These are phyloP conservation scores for Escovopsis weberi DNA, from an alignment of 2,329 filamentous ascomycete species.

Conservation along the genomic window DNA sequence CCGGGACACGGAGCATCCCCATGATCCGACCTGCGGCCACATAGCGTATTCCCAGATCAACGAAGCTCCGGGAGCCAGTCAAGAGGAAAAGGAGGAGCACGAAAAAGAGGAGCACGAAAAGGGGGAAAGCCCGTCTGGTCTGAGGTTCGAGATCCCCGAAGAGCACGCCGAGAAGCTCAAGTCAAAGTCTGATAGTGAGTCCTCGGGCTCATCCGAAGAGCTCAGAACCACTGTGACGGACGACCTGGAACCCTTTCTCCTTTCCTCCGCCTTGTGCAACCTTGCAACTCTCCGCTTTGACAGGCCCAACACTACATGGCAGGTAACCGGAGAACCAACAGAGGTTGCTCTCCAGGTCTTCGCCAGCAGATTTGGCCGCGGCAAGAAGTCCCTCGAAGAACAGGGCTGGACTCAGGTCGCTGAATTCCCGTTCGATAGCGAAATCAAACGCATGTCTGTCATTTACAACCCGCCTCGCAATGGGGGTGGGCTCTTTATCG, in stretches of 20 bases:
- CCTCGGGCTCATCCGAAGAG: conserved; percentile 17
- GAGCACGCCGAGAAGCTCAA: conserved; percentile 39
- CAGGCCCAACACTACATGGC: conserved; percentile 43
- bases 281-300: conserved; percentile 43
- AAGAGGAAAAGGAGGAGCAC: conserved; percentile 19
- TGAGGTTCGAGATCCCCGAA: conserved; percentile 49
- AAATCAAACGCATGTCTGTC: conserved; percentile 68
- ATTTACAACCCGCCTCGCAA: conserved; percentile 42
- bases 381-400: conserved; percentile 37
- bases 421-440: conserved; percentile 68
- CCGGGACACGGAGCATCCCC: conserved; percentile 44
- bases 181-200: conserved; percentile 15
- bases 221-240: conserved; percentile 29
- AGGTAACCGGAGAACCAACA: conserved; percentile 55
- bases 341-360: conserved; percentile 68
- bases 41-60: conserved; percentile 31
- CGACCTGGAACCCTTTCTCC: conserved; percentile 34
- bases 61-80: conserved; percentile 11
- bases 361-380: conserved; percentile 49
- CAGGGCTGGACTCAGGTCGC: conserved; percentile 48
- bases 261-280: conserved; percentile 50
- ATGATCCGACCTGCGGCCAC: conserved; percentile 43
- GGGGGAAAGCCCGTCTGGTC: conserved; percentile 43
- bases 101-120: conserved; percentile 41
- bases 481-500: conserved; percentile 23